These are phyloP conservation scores for Coelastrella sp. DNA, from an alignment of 139 green algal genomes.

Conservation along the genomic window DNA sequence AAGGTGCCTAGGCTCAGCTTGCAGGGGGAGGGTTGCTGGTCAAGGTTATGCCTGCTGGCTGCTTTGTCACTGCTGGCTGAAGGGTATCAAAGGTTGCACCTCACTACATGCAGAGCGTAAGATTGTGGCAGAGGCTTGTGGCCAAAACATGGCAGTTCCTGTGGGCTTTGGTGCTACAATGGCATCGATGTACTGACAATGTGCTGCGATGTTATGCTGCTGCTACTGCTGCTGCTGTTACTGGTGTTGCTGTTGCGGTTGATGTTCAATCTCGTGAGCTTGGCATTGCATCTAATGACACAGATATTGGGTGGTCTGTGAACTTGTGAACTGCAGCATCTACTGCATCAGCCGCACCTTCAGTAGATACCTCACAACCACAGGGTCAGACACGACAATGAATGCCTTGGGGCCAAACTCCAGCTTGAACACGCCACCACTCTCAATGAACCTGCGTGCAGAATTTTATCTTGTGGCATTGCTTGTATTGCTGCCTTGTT, in stretches of 20 bases:
- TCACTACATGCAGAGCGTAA: too few species aligned
- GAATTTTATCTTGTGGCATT: too few species aligned
- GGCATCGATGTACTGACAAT: not conserved
- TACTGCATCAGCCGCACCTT: slow-evolving; percentile 58
- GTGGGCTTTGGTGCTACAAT: not conserved
- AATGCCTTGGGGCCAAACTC: slow-evolving; percentile 99
- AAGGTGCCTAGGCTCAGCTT: too few species aligned
- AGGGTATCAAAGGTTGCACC: too few species aligned
- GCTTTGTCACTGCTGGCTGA: too few species aligned
- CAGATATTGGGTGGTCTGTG: not conserved
- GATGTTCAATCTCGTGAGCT: too few species aligned
- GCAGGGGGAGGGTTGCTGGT: too few species aligned
- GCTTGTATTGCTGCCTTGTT: too few species aligned
- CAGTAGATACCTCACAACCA: slow-evolving; percentile 92
- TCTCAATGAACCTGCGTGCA: slow-evolving; percentile 85
- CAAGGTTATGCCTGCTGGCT: too few species aligned
- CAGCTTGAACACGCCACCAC: slow-evolving; percentile 96
- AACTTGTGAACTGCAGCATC: not conserved
- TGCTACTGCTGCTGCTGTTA: not conserved
- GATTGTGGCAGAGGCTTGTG: too few species aligned
- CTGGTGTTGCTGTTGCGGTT: not conserved
- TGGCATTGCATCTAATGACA: too few species aligned
- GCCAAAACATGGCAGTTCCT: too few species aligned
- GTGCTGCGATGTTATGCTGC: not conserved
- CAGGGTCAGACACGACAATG: slow-evolving; percentile 97